phyloP scores from a whole-genome alignment of 2,329 filamentous ascomycete species.

The Botrytis pseudocinerea region DNA sequence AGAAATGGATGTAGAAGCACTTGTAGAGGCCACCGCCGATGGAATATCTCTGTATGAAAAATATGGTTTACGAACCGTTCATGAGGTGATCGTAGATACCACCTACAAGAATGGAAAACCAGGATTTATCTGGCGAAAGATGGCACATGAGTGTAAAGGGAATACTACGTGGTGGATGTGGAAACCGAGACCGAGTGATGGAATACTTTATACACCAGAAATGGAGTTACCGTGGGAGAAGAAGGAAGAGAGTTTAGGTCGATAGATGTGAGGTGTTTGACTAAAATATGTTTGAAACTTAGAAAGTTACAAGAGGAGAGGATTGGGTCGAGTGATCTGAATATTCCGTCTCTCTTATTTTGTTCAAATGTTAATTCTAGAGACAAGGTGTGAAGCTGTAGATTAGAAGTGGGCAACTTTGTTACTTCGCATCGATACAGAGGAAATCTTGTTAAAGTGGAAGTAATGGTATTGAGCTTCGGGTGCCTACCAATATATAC shows the following conservation, averaged over 20 bases:
- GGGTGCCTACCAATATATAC: fast-evolving
- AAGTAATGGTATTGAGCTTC: background rate
- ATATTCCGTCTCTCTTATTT: background rate
- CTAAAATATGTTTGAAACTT: background rate
- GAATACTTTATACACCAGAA: background rate
- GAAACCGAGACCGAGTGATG: background rate
- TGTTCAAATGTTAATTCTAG: fast-evolving
- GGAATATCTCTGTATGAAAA: conserved; percentile 10
- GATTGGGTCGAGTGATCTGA: background rate
- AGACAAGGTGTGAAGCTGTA: background rate
- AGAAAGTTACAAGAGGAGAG: background rate
- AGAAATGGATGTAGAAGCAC: background rate
- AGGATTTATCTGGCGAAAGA: background rate
- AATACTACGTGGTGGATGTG: conserved; percentile 17
- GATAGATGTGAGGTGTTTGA: background rate
- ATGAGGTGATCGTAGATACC: background rate
- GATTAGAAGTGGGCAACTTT: too few relatives aligned
- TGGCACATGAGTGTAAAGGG: background rate
- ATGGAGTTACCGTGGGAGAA: background rate
- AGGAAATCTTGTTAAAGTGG: background rate
- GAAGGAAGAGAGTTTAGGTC: background rate
- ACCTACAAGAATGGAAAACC: background rate
- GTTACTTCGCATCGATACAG: background rate
- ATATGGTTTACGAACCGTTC: conserved; percentile 7
- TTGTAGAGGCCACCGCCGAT: background rate